Conservation (phyloP, 192 early-diverging fungal genomes). For the Podila clonocystis region DNA sequence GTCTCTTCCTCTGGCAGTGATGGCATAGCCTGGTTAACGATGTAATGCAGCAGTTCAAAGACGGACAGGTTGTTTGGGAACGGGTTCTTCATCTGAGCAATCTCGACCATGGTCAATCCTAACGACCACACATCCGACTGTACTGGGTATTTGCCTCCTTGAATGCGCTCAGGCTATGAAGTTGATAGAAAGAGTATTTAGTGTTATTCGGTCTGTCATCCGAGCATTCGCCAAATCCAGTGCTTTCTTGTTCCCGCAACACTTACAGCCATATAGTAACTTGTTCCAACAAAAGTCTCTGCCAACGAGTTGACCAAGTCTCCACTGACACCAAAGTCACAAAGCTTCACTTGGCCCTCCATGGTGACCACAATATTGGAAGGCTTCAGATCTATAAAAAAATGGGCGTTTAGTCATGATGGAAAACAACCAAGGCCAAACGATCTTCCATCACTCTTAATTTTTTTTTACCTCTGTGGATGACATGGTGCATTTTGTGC, state of each 20-base stretch:
- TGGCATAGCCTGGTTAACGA: conserved; percentile 90
- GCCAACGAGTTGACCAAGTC: conserved; percentile 90
- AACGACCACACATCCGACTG: conserved; percentile 98
- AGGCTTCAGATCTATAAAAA: conserved; percentile 90
- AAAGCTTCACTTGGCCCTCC: conserved; percentile 92
- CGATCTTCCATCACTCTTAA: conserved; percentile 9
- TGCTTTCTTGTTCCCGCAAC: neutral
- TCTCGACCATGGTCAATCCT: conserved; percentile 92
- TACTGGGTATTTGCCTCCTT: conserved; percentile 87
- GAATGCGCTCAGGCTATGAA: conserved; percentile 92
- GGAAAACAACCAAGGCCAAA: neutral
- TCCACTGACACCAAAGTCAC: conserved; percentile 97
- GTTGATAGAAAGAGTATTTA: neutral
- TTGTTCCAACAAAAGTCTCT: conserved; percentile 96
- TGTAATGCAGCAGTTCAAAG: conserved; percentile 94
- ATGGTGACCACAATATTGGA: conserved; percentile 95
- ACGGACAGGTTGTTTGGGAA: conserved; percentile 86
- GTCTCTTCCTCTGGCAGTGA: conserved; percentile 72
- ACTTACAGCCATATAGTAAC: conserved; percentile 94
- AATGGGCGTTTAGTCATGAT: neutral
- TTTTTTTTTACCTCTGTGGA: conserved; percentile 96
- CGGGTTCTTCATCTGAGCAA: conserved; percentile 92
- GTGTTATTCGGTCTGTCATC: neutral
- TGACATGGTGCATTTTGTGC: conserved; percentile 80
- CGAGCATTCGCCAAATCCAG: neutral